Base-by-base conservation (phyloP, 1,139 yeast species). In the Pneumocystis wakefieldiae region DNA sequence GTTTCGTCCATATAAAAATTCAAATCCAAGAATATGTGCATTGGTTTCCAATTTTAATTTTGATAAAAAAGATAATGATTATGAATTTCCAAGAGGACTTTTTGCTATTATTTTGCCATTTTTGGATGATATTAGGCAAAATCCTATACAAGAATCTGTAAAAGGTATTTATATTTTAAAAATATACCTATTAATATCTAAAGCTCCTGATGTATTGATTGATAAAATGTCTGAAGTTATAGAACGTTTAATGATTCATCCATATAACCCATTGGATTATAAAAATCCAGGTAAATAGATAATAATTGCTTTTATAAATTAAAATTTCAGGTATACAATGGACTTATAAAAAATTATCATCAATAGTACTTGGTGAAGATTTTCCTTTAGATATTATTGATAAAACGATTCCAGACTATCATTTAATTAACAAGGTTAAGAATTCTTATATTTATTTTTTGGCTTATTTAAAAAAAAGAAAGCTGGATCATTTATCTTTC, bases 281-380 rank as follows among this genome's bases (percentile, higher is more conserved):
- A 80, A 80, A 14, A 89, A 87, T 71, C 95, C 96, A 0, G 75
- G 80, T 1, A 48, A 24, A 24, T 48, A 48, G 24, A 48, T 8
- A 48, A 5, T 6, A 8, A 24, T 48, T 24, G 12, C 24, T 5
- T 17, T 48, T 48, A 24, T 48, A 48, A 24, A 48, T 48, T 48
- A 48, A 48, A 48, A 24, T 24, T 10, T 10, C 24, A 48, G 55
- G 32, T 1, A 73, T 90, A 59, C 83, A 83, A 65, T 84, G 83
- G 76, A 86, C 84, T 69, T 85, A 83, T 72, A 80, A 81, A 66
- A 76, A 84, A 0, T 73, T 89, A 35, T 84, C 85, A 69, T 86
- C 87, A 64, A 82, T 83, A 66, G 78, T 88, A 19, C 74, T 90
- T 61, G 91, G 86, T 67, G 80, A 80, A 17, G 86, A 82, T 65